A percentile compares a stretch with the other conserved stretches of the same genome.
Evolutionary conservation across 352 stramenopile species (phyloP).

Genomic region (Phytopythium aichiense): DNA sequence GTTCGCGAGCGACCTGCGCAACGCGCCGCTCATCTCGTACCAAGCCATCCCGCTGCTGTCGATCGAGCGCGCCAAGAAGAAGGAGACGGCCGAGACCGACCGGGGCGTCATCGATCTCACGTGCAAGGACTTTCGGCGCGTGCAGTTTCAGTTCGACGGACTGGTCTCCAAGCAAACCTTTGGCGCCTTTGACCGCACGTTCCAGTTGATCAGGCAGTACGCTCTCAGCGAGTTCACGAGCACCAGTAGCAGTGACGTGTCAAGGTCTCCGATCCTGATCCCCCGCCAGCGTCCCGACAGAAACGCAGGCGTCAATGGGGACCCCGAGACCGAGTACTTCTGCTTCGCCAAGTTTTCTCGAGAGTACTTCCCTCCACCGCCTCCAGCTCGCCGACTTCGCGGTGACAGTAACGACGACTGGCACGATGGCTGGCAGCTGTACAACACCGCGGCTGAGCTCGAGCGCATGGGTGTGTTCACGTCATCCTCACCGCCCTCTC

Average conservation of each 20-base stretch:
- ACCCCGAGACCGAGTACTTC: slow-evolving; percentile 6
- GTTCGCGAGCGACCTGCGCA: slow-evolving; percentile 39
- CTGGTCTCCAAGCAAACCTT: slow-evolving; percentile 79
- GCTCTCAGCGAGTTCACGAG: slow-evolving; percentile 28
- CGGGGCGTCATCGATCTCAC: slow-evolving; percentile 66
- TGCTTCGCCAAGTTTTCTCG: slow-evolving; percentile 66
- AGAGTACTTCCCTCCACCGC: slow-evolving; percentile 31
- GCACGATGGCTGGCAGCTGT: slow-evolving; percentile 62
- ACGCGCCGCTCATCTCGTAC: slow-evolving; percentile 41
- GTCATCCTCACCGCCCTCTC: not conserved
- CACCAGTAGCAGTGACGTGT: not conserved
- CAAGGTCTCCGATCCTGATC: not conserved
- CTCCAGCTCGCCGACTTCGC: not conserved
- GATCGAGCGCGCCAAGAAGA: slow-evolving; percentile 71
- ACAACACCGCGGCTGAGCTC: slow-evolving; percentile 68
- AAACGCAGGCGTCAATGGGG: not conserved
- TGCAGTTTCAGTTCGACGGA: slow-evolving; percentile 73
- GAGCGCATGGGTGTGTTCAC: slow-evolving; percentile 49
- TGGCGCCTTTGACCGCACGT: slow-evolving; percentile 67
- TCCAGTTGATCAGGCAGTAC: slow-evolving; percentile 53
- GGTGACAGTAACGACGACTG: slow-evolving; percentile 14
- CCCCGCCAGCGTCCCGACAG: not conserved
- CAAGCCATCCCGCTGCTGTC: slow-evolving; percentile 66
- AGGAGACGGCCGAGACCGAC: slow-evolving; percentile 72
- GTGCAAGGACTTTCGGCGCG: slow-evolving; percentile 77